Evolutionary conservation across 2,329 filamentous ascomycete species (phyloP).

Genomic region (Cytospora piceae): DNA sequence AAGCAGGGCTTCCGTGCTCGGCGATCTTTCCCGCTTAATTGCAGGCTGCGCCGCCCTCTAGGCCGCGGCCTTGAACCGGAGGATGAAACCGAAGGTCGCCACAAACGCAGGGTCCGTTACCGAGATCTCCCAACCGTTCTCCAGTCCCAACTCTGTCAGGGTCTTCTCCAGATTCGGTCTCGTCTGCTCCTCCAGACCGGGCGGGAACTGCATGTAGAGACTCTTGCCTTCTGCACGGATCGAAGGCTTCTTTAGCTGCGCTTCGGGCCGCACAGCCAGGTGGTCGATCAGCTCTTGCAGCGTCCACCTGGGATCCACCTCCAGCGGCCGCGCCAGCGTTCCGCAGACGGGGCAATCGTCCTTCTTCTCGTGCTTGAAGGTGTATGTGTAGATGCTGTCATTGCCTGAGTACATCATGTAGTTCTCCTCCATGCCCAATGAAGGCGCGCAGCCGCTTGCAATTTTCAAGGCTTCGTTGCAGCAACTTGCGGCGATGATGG

Average conservation of each 20-base stretch:
- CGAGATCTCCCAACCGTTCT: constrained; percentile 84
- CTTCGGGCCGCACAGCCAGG: constrained; percentile 80
- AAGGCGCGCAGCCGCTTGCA: constrained; percentile 78
- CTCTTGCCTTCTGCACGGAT: constrained; percentile 79
- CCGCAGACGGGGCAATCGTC: constrained; percentile 94
- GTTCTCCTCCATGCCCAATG: constrained; percentile 77
- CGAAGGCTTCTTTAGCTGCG: constrained; percentile 92
- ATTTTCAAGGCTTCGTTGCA: constrained; percentile 98
- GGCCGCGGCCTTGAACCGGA: constrained; percentile 49
- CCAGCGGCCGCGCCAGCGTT: constrained; percentile 74
- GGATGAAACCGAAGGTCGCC: constrained; percentile 63
- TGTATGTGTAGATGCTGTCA: constrained; percentile 95
- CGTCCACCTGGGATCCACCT: constrained; percentile 71
- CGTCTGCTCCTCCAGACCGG: constrained; percentile 81
- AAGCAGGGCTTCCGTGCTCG: too few relatives aligned
- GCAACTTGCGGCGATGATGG: constrained; percentile 91
- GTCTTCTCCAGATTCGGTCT: constrained; percentile 80
- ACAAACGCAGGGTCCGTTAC: constrained; percentile 90
- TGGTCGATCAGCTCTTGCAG: constrained; percentile 85
- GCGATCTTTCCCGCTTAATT: constrained; percentile 8
- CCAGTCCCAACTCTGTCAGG: constrained; percentile 71
- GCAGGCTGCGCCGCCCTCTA: constrained; percentile 19
- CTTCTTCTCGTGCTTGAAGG: constrained; percentile 93
- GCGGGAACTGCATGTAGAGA: constrained; percentile 86
- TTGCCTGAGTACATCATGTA: constrained; percentile 99